A percentile compares a stretch with the other conserved stretches of the same genome.
Evolutionary conservation across 2,329 filamentous ascomycete species (phyloP).

Genomic region (Thelonectria discophora): DNA sequence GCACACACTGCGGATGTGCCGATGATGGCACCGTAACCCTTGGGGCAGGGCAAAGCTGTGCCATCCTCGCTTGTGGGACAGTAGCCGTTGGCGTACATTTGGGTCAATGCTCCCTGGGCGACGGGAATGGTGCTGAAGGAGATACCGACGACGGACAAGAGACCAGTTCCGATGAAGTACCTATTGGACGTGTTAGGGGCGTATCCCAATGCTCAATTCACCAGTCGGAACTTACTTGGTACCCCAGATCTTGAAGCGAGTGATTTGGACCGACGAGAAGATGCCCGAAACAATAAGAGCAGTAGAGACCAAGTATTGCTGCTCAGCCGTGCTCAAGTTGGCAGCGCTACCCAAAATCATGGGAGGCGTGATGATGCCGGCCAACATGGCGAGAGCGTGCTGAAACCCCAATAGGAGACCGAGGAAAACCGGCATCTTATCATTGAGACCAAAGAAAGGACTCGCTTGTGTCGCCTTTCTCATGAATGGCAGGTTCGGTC

Average conservation of each 20-base stretch:
- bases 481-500: conserved; percentile 84
- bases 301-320: conserved; percentile 82
- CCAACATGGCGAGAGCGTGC: conserved; percentile 80
- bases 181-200: conserved; percentile 48
- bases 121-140: conserved; percentile 48
- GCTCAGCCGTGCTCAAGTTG: conserved; percentile 66
- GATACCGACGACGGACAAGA: conserved; percentile 80
- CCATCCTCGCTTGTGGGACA: conserved; percentile 69
- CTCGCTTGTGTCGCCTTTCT: conserved; percentile 61
- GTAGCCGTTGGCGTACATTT: conserved; percentile 81
- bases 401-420: conserved; percentile 81
- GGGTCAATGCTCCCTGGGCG: conserved; percentile 71
- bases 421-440: conserved; percentile 78
- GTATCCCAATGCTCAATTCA: neutral
- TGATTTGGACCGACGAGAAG: conserved; percentile 79
- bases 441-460: conserved; percentile 86
- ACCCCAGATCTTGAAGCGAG: conserved; percentile 75
- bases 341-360: conserved; percentile 74
- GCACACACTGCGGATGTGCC: conserved; percentile 74
- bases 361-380: conserved; percentile 79
- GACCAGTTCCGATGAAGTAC: conserved; percentile 80
- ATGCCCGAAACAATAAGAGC: conserved; percentile 82
- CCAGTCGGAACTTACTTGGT: conserved; percentile 59
- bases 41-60: conserved; percentile 75
- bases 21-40: conserved; percentile 77